These are phyloP conservation scores for Kwoniella europaea DNA, from an alignment of 768 basidiomycete genomes.

Conservation along the genomic window DNA sequence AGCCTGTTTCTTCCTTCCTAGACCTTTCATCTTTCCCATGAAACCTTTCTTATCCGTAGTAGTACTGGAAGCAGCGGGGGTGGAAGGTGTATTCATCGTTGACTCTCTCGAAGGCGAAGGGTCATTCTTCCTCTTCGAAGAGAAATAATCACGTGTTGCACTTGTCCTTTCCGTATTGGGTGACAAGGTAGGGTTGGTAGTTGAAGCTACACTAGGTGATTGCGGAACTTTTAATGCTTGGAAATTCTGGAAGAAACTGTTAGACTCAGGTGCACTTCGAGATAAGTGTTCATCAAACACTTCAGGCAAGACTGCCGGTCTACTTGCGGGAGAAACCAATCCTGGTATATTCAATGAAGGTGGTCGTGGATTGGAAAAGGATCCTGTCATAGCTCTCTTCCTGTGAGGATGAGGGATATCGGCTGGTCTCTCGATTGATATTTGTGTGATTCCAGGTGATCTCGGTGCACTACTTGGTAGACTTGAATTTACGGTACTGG, in stretches of 20 bases:
- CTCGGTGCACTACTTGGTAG: conserved; percentile 31
- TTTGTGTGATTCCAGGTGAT: conserved; percentile 43
- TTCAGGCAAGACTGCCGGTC: conserved; percentile 61
- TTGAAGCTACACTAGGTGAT: conserved; percentile 56
- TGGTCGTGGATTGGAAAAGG: conserved; percentile 40
- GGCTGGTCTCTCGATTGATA: conserved; percentile 48
- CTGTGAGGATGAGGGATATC: conserved; percentile 41
- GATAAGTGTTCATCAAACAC: conserved; percentile 29
- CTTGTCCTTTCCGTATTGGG: conserved; percentile 26
- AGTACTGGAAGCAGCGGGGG: conserved; percentile 51
- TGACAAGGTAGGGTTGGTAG: conserved; percentile 24
- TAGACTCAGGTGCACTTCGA: conserved; percentile 40
- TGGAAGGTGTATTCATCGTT: conserved; percentile 23
- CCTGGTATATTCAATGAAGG: conserved; percentile 60
- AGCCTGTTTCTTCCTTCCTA: conserved; percentile 58
- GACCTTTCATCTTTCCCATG: conserved; percentile 78
- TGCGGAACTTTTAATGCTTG: conserved; percentile 59
- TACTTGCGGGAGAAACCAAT: conserved; percentile 67
- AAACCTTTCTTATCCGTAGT: conserved; percentile 54
- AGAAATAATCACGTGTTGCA: conserved; percentile 55
- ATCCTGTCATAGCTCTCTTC: conserved; percentile 48
- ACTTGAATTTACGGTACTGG: conserved; percentile 23
- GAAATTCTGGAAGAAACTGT: conserved; percentile 38
- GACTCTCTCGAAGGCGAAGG: conserved; percentile 25
- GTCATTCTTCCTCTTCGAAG: conserved; percentile 29